phyloP scores from a whole-genome alignment of 495 filamentous ascomycete genomes.

The Penicillium chermesinum region DNA sequence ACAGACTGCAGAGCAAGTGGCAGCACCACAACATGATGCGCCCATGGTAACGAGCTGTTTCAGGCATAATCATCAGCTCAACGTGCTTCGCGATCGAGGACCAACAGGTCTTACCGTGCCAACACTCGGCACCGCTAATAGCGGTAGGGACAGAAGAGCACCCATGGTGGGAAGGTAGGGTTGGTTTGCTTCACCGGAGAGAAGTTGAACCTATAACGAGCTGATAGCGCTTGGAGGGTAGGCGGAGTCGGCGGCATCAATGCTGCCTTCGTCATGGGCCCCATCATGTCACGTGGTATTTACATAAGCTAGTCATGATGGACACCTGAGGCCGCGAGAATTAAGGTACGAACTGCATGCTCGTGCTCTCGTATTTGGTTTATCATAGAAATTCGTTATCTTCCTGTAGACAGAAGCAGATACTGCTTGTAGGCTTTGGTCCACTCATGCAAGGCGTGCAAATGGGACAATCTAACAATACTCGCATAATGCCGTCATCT shows the following conservation, averaged over 20 bases:
- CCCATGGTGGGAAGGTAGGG: constrained; percentile 53
- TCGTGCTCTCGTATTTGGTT: no score
- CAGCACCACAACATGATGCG: constrained; percentile 89
- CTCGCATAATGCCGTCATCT: no score
- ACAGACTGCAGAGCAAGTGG: constrained; percentile 90
- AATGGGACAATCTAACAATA: no score
- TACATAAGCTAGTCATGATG: neutral
- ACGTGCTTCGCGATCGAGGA: constrained; percentile 21
- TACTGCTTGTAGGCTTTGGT: neutral
- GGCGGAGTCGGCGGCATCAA: neutral
- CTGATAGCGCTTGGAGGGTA: neutral
- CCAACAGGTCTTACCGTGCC: constrained; percentile 62
- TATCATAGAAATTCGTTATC: no score
- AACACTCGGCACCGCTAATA: constrained; percentile 80
- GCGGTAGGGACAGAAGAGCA: constrained; percentile 80
- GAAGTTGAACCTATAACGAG: neutral
- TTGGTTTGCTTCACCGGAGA: neutral
- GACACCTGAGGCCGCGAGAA: neutral
- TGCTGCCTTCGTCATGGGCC: neutral
- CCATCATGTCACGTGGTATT: neutral
- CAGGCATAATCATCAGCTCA: constrained; percentile 9
- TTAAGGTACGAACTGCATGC: neutral
- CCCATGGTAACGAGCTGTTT: constrained; percentile 66
- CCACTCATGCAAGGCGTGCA: no score
- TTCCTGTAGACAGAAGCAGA: neutral